phyloP scores from a whole-genome alignment of 208 protist species.

The Naegleria lovaniensis region DNA sequence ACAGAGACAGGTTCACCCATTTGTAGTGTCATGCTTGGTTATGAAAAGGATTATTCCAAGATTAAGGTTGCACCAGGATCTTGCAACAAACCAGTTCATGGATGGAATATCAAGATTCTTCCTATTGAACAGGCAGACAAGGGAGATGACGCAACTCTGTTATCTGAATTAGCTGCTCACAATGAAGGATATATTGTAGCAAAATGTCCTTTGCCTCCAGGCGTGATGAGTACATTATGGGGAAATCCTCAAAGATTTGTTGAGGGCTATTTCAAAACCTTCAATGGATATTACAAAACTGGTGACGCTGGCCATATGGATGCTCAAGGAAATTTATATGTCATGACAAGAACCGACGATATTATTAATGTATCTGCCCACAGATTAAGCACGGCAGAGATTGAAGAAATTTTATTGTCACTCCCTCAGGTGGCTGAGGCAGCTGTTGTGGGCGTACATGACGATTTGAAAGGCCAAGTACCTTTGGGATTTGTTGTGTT shows the following conservation, averaged over 20 bases:
- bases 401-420: conserved; percentile 37
- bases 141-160: not conserved
- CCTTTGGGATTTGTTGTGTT: conserved; percentile 14
- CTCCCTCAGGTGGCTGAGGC: conserved; percentile 56
- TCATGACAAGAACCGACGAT: conserved; percentile 49
- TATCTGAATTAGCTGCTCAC: not conserved
- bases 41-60: not conserved
- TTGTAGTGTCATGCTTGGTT: conserved; percentile 14
- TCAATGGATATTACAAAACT: conserved; percentile 30
- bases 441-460: conserved; percentile 83
- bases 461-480: conserved; percentile 83
- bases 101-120: conserved; percentile 5
- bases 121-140: conserved; percentile 12
- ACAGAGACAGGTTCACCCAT: conserved; percentile 42
- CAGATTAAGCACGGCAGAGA: conserved; percentile 37
- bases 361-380: conserved; percentile 47
- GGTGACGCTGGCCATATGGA: conserved; percentile 44
- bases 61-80: not conserved
- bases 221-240: conserved; percentile 32
- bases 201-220: conserved; percentile 36
- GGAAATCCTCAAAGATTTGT: conserved; percentile 30
- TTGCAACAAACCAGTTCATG: conserved; percentile 14
- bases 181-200: not conserved
- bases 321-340: conserved; percentile 39
- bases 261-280: conserved; percentile 17